Evolutionary conservation across 768 basidiomycete genomes (phyloP), one percentile per base, ranked within the genome.

Genomic region (Daedaleopsis sinensis): DNA sequence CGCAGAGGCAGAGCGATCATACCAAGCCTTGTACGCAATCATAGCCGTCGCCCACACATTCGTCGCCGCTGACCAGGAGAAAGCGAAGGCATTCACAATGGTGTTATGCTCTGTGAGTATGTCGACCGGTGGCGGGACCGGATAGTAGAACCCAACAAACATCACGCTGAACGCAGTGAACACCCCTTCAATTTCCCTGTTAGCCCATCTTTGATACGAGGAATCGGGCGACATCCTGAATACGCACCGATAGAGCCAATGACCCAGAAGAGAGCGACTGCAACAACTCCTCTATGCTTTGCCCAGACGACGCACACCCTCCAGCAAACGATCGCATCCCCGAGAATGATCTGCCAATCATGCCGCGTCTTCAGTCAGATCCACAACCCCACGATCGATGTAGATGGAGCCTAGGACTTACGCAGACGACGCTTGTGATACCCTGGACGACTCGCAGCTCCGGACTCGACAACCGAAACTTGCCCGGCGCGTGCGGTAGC

Each of bases 71-170:
- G 42, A 44, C 54, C 54, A 55, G 7, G 54, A 55, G 54, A 55
- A 55, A 37, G 54, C 39, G 43, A 55, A 55, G 37, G 39, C 54
- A 37, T 55, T 55, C 43, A 55, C 16, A 37, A 55, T 55, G 39
- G 9, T 19, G 24, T 44, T 23, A 23, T 55, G 54, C 7, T 27
- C 23, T 37, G 44, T 42, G 21, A 55, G 54, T 12, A 21, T 19
- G 13, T 42, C 10, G 39, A 55, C 42, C 2, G 54, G 5, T 18
- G 39, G 54, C 13, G 54, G 54, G 24, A 55, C 54, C 9, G 54
- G 42, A 27, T 44, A 55, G 27, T 55, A 55, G 54, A 55, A 55
- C 39, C 54, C 54, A 37, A 55, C 54, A 24, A 55, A 55, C 54
- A 55, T 55, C 16, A 55, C 54, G 24, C 39, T 55, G 23, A 37